Evolutionary conservation across 129 eudicot species (phyloP).

Genomic region (carrot (Daucus carota)): DNA sequence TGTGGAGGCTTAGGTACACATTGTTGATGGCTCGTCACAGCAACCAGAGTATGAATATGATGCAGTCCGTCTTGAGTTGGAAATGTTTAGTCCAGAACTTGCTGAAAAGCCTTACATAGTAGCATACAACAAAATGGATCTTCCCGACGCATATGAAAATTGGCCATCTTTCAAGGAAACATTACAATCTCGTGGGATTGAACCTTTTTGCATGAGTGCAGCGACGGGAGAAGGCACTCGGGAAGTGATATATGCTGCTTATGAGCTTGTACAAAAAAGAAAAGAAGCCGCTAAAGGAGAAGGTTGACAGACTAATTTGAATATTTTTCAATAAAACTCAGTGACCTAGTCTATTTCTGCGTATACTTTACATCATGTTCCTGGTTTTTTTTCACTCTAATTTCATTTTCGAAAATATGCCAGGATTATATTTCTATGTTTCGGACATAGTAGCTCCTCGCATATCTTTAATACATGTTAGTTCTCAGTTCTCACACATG

Average conservation of each 20-base stretch:
- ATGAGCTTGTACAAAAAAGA: slow-evolving; percentile 51
- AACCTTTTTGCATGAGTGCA: slow-evolving; percentile 92
- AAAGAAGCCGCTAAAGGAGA: slow-evolving; percentile 37
- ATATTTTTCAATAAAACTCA: neutral
- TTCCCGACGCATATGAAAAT: slow-evolving; percentile 76
- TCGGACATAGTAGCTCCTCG: neutral
- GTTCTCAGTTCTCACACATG: neutral
- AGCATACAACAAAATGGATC: slow-evolving; percentile 96
- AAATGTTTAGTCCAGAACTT: slow-evolving; percentile 91
- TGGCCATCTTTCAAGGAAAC: slow-evolving; percentile 60
- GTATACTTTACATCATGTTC: neutral
- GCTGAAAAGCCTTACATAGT: slow-evolving; percentile 81
- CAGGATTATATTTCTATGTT: neutral
- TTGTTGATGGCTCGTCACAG: slow-evolving; percentile 82
- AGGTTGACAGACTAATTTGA: slow-evolving; percentile 25
- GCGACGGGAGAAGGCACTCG: slow-evolving; percentile 66
- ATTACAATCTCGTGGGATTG: slow-evolving; percentile 49
- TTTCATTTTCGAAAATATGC: neutral
- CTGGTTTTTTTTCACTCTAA: neutral
- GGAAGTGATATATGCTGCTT: slow-evolving; percentile 74
- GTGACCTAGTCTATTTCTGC: neutral
- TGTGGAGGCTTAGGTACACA: slow-evolving; percentile 73
- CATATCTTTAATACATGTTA: neutral
- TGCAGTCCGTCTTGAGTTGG: slow-evolving; percentile 91
- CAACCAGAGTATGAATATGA: slow-evolving; percentile 95